Evolutionary conservation across 2,329 filamentous ascomycete species (phyloP), one percentile per base, ranked within the genome.

Genomic region (Ophidiomyces ophidiicola): DNA sequence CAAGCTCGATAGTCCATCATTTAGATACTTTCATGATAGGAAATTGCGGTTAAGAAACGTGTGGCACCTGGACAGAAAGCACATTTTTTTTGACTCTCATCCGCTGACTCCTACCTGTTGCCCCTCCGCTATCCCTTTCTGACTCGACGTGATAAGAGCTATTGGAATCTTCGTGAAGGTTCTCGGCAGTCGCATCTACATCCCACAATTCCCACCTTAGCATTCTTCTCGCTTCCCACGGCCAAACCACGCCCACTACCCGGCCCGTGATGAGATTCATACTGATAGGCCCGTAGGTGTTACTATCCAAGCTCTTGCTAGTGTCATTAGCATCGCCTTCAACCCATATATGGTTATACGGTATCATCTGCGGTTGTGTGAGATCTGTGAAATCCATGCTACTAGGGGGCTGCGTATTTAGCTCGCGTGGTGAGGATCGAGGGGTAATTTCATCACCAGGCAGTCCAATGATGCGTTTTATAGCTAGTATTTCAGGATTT

Each of bases 331-430:
- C 85, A 56, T 98, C 90, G 1, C 90, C 90, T 57, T 96, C 88
- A 1, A 98, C 76, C 90, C 90, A 98, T 19, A 96, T 71, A 64
- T 96, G 87, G 12, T 85, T 85, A 46, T 71, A 71, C 4, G 87
- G 88, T 15, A 98, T 74, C 46, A 71, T 70, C 33, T 66, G 60
- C 28, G 68, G 60, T 19, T 39, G 37, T 10, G 17, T 15, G 6
- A 28, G 37, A 15, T 39, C 21, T 4, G 17, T 12, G 10, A n/a
- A 33, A 10, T 39, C 29, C n/a, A 6, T 12, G 48, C 12, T 52
- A 54, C 65, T 12, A 28, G 8, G 8, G 25, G 14, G n/a, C 29
- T 38, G 40, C 10, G n/a, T 24, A 21, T 17, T 12, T 5, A 29
- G 24, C n/a, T 12, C 19, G 14, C 74, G 69, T 54, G 76, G 80